Base-by-base conservation (phyloP, 225 moss, liverwort and hornwort species). In the Pseudoscleropodium purum region DNA sequence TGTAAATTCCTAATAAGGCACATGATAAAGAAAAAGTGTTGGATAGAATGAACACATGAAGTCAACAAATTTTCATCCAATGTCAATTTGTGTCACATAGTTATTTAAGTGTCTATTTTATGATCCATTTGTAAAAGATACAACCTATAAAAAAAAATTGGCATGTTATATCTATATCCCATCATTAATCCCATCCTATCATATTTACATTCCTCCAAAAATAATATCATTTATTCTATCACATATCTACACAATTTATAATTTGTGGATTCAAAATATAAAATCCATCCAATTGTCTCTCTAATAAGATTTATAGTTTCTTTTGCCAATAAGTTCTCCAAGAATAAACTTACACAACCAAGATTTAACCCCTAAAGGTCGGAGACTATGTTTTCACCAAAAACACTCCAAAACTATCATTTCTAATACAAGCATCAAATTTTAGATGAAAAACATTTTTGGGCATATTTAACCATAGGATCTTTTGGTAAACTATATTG, bases 1-100 rank as follows among this genome's bases (percentile, higher is more conserved):
- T 34, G 2, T 8, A 34, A 34, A 21, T 0, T 5, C 6, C 1
- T 51, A 25, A 5, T 1, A 0, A 2, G 0, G 0, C 2, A 0
- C 2, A 31, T 20, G 1, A 0, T 31, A 7, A 51, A 51, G 1
- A 10, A 33, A 49, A 1, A 33, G 2, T 5, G 2, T 31, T 51
- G 34, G 51, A 33, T 76, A 31, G 20, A 21, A 34, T 13, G 0
- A 76, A 51, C 3, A 33, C 1, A 2, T 13, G 1, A 51, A 51
- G 7, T 76, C 51, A 33, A 76, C 13, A 51, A 51, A 13, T 21
- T 51, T 76, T 33, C 51, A 34, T 51, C 34, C 34, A 52, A 34
- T 51, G 5, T 34, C 33, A 51, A 34, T 34, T 51, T 34, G 12
- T 7, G 0, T 49, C 31, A 30, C 9, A 19, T 31, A 47, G 12